Conservation (phyloP, 2,329 filamentous ascomycete genomes). For the Diatrype stigma region DNA sequence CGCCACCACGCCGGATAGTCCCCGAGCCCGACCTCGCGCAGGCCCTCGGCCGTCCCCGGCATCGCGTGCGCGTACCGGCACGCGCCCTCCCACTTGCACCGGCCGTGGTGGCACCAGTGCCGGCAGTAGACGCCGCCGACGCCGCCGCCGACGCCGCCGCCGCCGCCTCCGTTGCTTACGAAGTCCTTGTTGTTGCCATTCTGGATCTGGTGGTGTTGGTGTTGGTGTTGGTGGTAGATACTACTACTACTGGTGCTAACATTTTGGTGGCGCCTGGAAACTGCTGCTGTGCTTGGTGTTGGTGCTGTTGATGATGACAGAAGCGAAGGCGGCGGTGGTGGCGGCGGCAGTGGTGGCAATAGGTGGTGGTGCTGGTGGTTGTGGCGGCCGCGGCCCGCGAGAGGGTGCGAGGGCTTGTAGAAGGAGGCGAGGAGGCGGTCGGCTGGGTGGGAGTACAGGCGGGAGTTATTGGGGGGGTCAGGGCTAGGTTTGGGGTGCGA, state of each 20-base stretch:
- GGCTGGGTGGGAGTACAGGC: not conserved
- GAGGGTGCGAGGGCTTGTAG: not conserved
- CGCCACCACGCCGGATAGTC: slow-evolving; percentile 41
- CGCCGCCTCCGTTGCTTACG: slow-evolving; percentile 4
- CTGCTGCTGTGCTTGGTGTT: no score
- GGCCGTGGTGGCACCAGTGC: slow-evolving; percentile 45
- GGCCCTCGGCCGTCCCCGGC: slow-evolving; percentile 37
- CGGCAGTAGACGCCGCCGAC: slow-evolving; percentile 31
- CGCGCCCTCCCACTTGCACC: slow-evolving; percentile 38
- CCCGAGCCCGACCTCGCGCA: slow-evolving; percentile 37
- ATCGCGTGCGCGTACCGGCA: slow-evolving; percentile 46
- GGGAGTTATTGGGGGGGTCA: not conserved
- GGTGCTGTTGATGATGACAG: not conserved
- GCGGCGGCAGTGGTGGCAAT: not conserved
- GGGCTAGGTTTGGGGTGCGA: not conserved
- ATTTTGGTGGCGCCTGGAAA: no score
- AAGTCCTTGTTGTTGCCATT: not conserved
- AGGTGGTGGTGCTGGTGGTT: not conserved
- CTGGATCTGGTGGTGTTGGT: not conserved
- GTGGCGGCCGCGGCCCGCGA: not conserved
- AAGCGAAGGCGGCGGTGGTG: not conserved
- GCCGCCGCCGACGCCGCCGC: not conserved
- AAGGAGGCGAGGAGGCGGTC: not conserved
- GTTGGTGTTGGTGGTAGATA: not conserved
- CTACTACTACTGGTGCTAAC: slow-evolving; percentile 1